Base-by-base conservation (phyloP, 805 yeast genomes). In the Scheffersomyces coipomensis region DNA sequence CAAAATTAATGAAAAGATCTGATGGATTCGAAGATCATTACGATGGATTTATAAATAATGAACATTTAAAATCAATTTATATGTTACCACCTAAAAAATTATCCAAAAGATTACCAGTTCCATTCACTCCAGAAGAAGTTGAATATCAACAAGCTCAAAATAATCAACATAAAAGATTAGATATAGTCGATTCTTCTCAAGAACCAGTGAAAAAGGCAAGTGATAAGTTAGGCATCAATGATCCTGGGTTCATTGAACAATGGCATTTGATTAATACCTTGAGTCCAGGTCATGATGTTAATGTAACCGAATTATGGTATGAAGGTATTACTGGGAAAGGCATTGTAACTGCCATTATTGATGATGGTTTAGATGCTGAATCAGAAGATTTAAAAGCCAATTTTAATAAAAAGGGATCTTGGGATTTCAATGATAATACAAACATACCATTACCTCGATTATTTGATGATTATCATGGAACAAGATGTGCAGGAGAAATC, bases 401-500 rank as follows among this genome's bases (percentile, higher is more conserved):
- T 51, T 93, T 84, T 58, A 78, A 75, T 53, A 63, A 70, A 11
- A 80, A 78, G 46, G 99, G 98, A 3, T 88, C 97, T 6, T 93
- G 91, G 87, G 99, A 93, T 64, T 93, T 78, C 62, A 93, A 93
- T 58, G 85, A 80, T 51, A 82, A 86, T 52, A 73, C 73, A 0
- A 73, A 78, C 17, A 66, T 81, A 34, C 99, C 99, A 2, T 79
- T 77, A 51, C 99, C 99, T 9, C 69, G 82, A 40, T 71, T 91
- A 21, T 61, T 51, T 7, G 95, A 86, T 58, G 99, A 93, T 59
- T 81, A 82, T 51, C 99, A 93, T 60, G 99, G 99, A 5, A 93
- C 99, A 0, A 71, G 99, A 48, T 93, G 99, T 68, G 98, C 99
- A 2, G 98, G 97, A 27, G 99, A 93, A 62, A 85, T 93, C 41